A percentile compares a stretch with the other conserved stretches of the same genome.
These are phyloP conservation scores for Anethum foeniculum DNA, from an alignment of 140 eudicot genomes.

Conservation along the genomic window DNA sequence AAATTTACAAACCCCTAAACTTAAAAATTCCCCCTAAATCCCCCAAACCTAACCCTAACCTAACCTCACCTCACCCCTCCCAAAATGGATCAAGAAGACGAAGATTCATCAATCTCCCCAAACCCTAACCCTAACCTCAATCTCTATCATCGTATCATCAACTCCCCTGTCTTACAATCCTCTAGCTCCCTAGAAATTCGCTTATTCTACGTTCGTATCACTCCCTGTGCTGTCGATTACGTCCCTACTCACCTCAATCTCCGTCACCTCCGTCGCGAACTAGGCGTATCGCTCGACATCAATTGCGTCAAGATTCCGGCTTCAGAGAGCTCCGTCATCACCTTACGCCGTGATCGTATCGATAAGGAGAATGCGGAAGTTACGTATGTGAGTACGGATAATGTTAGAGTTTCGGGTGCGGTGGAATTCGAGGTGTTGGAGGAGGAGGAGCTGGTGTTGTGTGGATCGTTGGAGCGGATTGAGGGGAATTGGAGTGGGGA, in stretches of 20 bases:
- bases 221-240: conserved; percentile 54
- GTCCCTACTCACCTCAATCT: conserved; percentile 61
- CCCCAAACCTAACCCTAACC: not conserved
- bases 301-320: conserved; percentile 63
- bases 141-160: conserved; percentile 16
- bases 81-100: conserved; percentile 24
- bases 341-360: conserved; percentile 77
- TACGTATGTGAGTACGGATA: conserved; percentile 81
- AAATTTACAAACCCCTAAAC: conserved; percentile 3
- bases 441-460: conserved; percentile 43
- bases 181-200: conserved; percentile 71
- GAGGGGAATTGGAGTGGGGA: conserved; percentile 49
- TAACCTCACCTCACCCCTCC: too few relatives aligned
- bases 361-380: conserved; percentile 68
- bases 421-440: conserved; percentile 74
- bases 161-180: conserved; percentile 18
- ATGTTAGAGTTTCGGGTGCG: conserved; percentile 57
- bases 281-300: conserved; percentile 70
- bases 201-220: conserved; percentile 71
- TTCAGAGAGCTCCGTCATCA: conserved; percentile 34
- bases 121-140: conserved; percentile 12
- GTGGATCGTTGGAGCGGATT: conserved; percentile 66
- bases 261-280: conserved; percentile 67
- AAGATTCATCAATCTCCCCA: conserved; percentile 16
- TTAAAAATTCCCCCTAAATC: not conserved